Percentiles rank a stretch among this genome's conserved stretches.
phyloP scores from a whole-genome alignment of 768 basidiomycete genomes.

The Saitozyma sp. region DNA sequence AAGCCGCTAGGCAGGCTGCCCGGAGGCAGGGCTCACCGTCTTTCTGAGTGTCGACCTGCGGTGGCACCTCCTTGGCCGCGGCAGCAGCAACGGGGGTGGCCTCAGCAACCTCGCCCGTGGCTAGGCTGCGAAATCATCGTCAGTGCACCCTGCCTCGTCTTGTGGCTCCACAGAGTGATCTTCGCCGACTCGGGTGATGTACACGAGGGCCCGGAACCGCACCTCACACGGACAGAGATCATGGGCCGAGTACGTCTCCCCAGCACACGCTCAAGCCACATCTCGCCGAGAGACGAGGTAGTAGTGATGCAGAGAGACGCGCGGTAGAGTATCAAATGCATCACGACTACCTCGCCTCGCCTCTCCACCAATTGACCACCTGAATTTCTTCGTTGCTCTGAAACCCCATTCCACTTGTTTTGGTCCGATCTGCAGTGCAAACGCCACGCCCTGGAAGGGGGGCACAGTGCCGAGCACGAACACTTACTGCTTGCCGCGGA shows the following conservation, averaged over 20 bases:
- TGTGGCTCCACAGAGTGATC: background rate
- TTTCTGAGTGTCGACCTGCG: background rate
- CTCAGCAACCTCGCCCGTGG: background rate
- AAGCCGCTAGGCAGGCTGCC: background rate
- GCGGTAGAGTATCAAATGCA: background rate
- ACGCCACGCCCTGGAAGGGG: background rate
- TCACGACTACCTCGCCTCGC: background rate
- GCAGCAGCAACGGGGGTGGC: background rate
- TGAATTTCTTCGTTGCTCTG: background rate
- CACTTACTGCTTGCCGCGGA: constrained; percentile 18
- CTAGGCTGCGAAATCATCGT: background rate
- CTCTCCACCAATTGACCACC: background rate
- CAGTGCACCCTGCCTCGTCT: too few species aligned
- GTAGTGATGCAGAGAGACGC: background rate
- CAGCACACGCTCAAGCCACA: background rate
- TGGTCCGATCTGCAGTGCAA: too few species aligned
- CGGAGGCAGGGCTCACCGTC: background rate
- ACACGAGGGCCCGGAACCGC: background rate
- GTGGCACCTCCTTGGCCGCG: background rate
- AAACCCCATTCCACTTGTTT: background rate
- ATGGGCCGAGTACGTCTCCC: background rate
- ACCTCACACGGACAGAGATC: too few species aligned
- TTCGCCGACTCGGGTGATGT: background rate
- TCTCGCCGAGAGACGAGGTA: background rate
- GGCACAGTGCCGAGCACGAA: background rate